Base-by-base conservation (phyloP, 2,329 filamentous ascomycete species). In the Alternaria triticimaculans region DNA sequence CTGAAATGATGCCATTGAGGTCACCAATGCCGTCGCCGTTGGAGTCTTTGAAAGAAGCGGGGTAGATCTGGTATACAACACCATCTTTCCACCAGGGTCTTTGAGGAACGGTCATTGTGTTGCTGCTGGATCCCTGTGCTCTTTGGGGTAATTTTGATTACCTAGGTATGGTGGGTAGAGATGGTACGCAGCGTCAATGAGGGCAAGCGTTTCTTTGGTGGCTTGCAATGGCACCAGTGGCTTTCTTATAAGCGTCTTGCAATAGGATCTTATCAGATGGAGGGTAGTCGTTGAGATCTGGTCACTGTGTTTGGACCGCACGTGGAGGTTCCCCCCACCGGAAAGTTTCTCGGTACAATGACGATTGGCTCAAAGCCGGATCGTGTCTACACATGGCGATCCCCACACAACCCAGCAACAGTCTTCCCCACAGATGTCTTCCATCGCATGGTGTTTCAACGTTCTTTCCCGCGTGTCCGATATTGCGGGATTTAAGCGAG, bases 1-100 rank as follows among this genome's bases (percentile, higher is more conserved):
- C 82, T 15, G 84, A 84, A 54, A 87, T 87, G 67, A 89, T 87
- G 41, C 87, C 87, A 50, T 82, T 83, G n/a, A 89, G 76, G 64
- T 88, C 87, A 44, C 87, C 87, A 50, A 84, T 77, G 6, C 87
- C 87, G 60, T 86, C 84, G 44, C 84, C 85, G 20, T 85, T 87
- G 45, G 84, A 85, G 73, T 88, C 87, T 65, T 87, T 84, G 80
- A 89, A 89, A 25, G 85, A 87, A n/a, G 87, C 84, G 3, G 87
- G 86, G 72, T 89, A 89, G 65, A 89, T 84, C 67, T 89, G 87
- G 72, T 89, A 89, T 21, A 89, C 85, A 10, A 85, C 82, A 55
- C 82, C 84, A 73, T 89, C 86, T 68, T 88, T 88, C 87, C 87
- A 89, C 87, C 87, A 89, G 70, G 74, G 74, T 55, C 74, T 73